Evolutionary conservation across 768 basidiomycete species (phyloP).

Genomic region (Termitomyces eurrhizus): DNA sequence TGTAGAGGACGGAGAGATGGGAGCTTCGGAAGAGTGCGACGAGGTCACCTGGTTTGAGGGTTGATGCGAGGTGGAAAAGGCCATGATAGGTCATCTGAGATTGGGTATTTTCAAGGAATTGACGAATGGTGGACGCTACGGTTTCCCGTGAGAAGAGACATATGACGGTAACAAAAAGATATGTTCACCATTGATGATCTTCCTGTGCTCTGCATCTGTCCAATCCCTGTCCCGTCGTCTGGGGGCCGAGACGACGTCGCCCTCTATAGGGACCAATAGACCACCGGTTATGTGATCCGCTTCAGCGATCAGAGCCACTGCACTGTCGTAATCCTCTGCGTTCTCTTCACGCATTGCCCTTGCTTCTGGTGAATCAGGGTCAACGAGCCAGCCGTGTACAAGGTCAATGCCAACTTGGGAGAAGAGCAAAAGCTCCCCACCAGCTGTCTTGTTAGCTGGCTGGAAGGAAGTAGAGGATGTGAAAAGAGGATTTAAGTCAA

Average conservation of each 20-base stretch:
- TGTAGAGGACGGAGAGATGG: constrained; percentile 86
- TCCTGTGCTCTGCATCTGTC: constrained; percentile 52
- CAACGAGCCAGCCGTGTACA: constrained; percentile 89
- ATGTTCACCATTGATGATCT: constrained; percentile 66
- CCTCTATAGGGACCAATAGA: constrained; percentile 45
- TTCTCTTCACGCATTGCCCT: constrained; percentile 38
- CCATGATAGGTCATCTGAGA: constrained; percentile 90
- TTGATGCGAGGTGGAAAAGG: constrained; percentile 71
- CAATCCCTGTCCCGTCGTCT: constrained; percentile 24
- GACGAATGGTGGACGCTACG: constrained; percentile 61
- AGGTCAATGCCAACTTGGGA: constrained; percentile 76
- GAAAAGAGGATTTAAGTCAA: constrained; percentile 87
- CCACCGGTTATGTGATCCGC: constrained; percentile 74
- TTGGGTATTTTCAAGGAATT: constrained; percentile 65
- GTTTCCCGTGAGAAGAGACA: background rate
- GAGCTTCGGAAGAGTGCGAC: constrained; percentile 91
- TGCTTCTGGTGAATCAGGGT: constrained; percentile 60
- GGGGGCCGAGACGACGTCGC: constrained; percentile 13
- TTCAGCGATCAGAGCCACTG: constrained; percentile 71
- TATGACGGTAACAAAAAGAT: background rate
- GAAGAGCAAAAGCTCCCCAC: constrained; percentile 83
- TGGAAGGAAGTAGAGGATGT: constrained; percentile 65
- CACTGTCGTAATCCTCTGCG: constrained; percentile 67
- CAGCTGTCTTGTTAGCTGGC: constrained; percentile 46
- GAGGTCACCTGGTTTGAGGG: constrained; percentile 48